These are phyloP conservation scores for Sarocladiaceae sp. DNA, from an alignment of 2,329 filamentous ascomycete species.

Conservation along the genomic window DNA sequence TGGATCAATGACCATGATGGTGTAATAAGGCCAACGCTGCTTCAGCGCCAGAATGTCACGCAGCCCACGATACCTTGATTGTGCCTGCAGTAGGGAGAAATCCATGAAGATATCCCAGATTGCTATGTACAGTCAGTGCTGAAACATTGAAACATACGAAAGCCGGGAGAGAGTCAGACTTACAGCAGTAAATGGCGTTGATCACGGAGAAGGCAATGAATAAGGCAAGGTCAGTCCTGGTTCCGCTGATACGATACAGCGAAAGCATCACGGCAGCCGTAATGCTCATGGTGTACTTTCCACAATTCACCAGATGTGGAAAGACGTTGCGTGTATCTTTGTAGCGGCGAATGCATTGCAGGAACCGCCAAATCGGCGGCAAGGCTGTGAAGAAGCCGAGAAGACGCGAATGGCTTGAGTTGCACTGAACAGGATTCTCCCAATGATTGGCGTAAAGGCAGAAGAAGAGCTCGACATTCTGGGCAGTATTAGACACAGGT, in stretches of 20 bases:
- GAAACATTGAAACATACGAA: background rate
- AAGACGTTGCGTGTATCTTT: constrained; percentile 81
- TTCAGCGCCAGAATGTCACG: constrained; percentile 80
- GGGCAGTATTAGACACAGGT: background rate
- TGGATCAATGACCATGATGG: constrained; percentile 77
- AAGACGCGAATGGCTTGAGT: constrained; percentile 76
- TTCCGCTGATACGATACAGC: constrained; percentile 72
- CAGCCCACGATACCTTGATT: constrained; percentile 62
- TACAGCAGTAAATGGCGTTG: constrained; percentile 79
- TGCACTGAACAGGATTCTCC: constrained; percentile 71
- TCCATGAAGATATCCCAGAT: constrained; percentile 97
- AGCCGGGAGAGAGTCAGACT: constrained; percentile 24
- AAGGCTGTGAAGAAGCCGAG: constrained; percentile 82
- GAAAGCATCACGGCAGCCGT: constrained; percentile 73
- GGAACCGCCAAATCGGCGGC: constrained; percentile 82
- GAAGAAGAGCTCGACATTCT: constrained; percentile 92
- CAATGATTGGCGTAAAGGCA: constrained; percentile 83
- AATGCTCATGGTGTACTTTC: constrained; percentile 87
- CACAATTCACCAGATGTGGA: constrained; percentile 87
- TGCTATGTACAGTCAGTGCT: constrained; percentile 34
- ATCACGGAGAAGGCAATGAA: constrained; percentile 79
- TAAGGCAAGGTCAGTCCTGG: constrained; percentile 53
- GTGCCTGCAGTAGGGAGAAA: constrained; percentile 82
- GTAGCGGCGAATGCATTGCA: constrained; percentile 90
- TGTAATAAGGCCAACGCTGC: constrained; percentile 77